phyloP scores from a whole-genome alignment of 352 stramenopile genomes.

The Phytophthora pseudosyringae region DNA sequence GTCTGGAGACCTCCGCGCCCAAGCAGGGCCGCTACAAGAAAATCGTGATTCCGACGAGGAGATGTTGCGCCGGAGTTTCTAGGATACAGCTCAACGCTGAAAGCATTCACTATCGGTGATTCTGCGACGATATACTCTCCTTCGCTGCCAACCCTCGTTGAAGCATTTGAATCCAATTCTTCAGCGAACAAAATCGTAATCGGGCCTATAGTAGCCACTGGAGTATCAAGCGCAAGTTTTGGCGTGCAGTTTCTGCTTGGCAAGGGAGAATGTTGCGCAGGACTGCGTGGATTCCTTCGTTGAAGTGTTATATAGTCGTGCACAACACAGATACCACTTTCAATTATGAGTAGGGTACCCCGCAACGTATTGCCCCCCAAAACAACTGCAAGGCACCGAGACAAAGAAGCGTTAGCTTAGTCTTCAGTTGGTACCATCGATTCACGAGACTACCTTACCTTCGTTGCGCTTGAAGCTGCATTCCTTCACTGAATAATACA shows the following conservation, averaged over 20 bases:
- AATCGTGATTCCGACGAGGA: conserved; percentile 24
- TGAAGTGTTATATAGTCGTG: conserved; percentile 51
- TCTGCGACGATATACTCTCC: conserved; percentile 50
- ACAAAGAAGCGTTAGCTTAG: not conserved
- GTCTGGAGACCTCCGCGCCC: conserved; percentile 41
- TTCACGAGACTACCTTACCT: conserved; percentile 25
- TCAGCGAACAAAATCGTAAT: conserved; percentile 46
- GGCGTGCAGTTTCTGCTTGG: conserved; percentile 10
- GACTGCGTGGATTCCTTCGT: conserved; percentile 1
- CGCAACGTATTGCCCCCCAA: conserved; percentile 29
- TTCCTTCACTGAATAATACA: conserved; percentile 51
- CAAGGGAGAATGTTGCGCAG: not conserved
- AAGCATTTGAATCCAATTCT: conserved; percentile 3
- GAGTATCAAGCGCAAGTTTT: conserved; percentile 44
- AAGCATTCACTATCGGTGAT: conserved; percentile 43
- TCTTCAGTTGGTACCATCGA: not conserved
- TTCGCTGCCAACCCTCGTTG: not conserved
- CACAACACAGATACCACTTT: conserved; percentile 49
- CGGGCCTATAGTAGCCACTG: conserved; percentile 46
- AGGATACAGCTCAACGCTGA: conserved; percentile 38
- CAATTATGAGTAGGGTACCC: conserved; percentile 45
- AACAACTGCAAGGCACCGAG: conserved; percentile 32
- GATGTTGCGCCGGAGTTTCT: conserved; percentile 2
- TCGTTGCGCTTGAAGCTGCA: conserved; percentile 47
- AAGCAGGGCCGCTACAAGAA: conserved; percentile 38